These are phyloP conservation scores for Lolium perenne DNA, from an alignment of 176 grass and related monocot genomes.

Conservation along the genomic window DNA sequence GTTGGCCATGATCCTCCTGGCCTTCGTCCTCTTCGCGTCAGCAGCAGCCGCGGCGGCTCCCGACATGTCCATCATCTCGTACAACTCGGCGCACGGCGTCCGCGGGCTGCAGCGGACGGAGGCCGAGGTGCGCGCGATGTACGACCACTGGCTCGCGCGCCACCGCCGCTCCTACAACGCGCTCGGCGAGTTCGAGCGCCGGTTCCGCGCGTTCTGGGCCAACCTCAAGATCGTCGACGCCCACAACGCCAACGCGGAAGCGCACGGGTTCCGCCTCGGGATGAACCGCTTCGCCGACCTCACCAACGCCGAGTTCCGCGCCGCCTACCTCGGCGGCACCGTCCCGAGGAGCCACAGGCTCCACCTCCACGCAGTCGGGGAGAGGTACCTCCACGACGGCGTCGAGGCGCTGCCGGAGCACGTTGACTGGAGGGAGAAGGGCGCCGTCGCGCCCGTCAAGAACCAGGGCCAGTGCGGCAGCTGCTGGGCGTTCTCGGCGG, in stretches of 20 bases:
- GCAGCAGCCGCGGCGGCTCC: not conserved
- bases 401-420: not conserved
- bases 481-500: not conserved
- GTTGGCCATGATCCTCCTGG: not conserved
- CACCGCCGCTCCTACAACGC: not conserved
- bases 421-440: not conserved
- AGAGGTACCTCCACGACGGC: not conserved
- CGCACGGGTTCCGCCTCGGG: conserved; percentile 63
- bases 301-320: conserved; percentile 83
- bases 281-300: conserved; percentile 90
- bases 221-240: conserved; percentile 14
- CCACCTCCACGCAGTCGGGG: not conserved
- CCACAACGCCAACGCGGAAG: not conserved
- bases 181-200: not conserved
- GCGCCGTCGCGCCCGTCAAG: not conserved
- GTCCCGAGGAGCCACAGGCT: not conserved
- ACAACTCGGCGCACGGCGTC: conserved; percentile 3
- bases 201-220: not conserved
- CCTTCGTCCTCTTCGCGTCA: not conserved
- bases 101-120: not conserved
- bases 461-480: no score
- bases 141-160: not conserved
- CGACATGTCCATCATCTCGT: not conserved
- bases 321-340: conserved; percentile 45
- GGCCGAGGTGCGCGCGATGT: not conserved